Evolutionary conservation across 2,329 filamentous ascomycete species (phyloP).

Genomic region (Zopfia rhizophila): DNA sequence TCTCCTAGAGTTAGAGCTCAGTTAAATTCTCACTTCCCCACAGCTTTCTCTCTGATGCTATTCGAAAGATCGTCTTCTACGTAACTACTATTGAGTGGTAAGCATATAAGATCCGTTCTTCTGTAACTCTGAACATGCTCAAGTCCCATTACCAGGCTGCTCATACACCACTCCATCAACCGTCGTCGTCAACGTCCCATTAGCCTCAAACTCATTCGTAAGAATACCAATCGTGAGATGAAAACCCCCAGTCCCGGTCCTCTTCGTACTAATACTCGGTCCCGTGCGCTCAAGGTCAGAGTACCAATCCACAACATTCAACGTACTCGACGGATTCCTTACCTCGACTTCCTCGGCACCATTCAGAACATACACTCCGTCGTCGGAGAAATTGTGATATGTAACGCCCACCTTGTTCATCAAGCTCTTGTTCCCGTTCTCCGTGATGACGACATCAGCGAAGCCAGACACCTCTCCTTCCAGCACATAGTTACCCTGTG

Average conservation of each 20-base stretch:
- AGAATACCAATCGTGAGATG: conserved; percentile 53
- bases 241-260: conserved; percentile 52
- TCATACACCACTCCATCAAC: conserved; percentile 50
- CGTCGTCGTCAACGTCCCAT: conserved; percentile 53
- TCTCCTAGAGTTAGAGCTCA: too few species aligned
- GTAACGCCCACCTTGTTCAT: conserved; percentile 44
- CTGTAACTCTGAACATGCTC: too few species aligned
- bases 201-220: conserved; percentile 55
- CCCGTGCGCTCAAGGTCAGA: conserved; percentile 53
- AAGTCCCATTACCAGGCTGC: conserved; percentile 52
- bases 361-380: conserved; percentile 43
- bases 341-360: conserved; percentile 51
- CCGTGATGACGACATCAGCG: conserved; percentile 30
- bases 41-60: too few species aligned
- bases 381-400: conserved; percentile 53
- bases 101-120: too few species aligned
- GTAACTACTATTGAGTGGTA: too few species aligned
- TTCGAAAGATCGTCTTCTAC: too few species aligned
- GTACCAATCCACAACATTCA: conserved; percentile 49
- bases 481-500: conserved; percentile 23
- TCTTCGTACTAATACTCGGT: conserved; percentile 45
- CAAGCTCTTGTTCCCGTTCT: neutral
- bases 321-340: conserved; percentile 27
- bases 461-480: conserved; percentile 20
- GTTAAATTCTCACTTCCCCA: too few species aligned